These are phyloP conservation scores for Lolium perenne DNA, from an alignment of 176 grass and related monocot genomes.

Conservation along the genomic window DNA sequence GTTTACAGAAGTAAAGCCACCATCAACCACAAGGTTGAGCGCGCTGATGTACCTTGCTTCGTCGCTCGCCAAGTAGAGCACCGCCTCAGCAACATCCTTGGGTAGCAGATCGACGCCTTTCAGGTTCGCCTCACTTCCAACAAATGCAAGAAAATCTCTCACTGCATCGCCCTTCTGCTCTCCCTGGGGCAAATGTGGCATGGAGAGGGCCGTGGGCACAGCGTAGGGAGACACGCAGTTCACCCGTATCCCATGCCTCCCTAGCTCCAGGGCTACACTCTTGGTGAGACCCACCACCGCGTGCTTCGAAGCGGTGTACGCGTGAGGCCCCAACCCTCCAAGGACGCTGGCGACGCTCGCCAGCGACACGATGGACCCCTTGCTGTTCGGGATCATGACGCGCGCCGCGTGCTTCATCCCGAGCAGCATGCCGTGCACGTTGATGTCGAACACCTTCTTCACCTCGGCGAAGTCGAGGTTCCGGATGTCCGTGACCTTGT, in stretches of 20 bases:
- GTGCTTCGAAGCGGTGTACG: constrained; percentile 76
- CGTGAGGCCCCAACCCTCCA: constrained; percentile 69
- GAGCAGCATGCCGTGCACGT: constrained; percentile 71
- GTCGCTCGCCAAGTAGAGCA: constrained; percentile 83
- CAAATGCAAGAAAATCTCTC: constrained; percentile 52
- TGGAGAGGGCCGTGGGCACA: constrained; percentile 56
- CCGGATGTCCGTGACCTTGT: constrained; percentile 71
- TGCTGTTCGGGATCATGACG: constrained; percentile 67
- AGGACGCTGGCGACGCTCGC: constrained; percentile 62
- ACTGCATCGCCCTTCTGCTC: constrained; percentile 36
- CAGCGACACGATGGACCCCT: constrained; percentile 73
- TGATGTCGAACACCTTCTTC: constrained; percentile 72
- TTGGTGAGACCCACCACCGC: constrained; percentile 79
- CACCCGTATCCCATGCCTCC: constrained; percentile 79
- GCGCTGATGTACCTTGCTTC: constrained; percentile 69
- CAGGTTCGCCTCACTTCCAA: constrained; percentile 64
- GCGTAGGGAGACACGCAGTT: constrained; percentile 87
- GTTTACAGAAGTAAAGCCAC: constrained; percentile 57
- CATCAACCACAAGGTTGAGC: constrained; percentile 72
- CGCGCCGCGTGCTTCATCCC: constrained; percentile 92
- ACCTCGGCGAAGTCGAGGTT: constrained; percentile 52
- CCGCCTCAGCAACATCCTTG: constrained; percentile 65
- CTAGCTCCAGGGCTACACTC: constrained; percentile 72
- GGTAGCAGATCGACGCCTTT: constrained; percentile 64
- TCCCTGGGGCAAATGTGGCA: constrained; percentile 56